Conservation (phyloP, 176 grass and related monocot genomes). For the Tillandsia fasciculata region DNA sequence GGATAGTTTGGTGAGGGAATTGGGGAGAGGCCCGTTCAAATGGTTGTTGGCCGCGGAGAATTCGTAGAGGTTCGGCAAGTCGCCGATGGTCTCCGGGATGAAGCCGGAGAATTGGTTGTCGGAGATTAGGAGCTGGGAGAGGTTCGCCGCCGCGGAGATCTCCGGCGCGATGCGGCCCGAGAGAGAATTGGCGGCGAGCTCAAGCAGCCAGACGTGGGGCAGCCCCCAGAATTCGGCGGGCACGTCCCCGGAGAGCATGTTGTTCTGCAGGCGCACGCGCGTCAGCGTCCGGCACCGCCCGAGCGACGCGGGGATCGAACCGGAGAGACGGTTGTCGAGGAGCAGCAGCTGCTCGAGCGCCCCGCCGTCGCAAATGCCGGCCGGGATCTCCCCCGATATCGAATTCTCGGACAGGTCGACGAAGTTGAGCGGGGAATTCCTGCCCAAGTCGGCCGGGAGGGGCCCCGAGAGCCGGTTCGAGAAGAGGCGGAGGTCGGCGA, state of each 20-base stretch:
- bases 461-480: conserved; percentile 44
- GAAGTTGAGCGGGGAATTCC: conserved; percentile 39
- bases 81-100: conserved; percentile 53
- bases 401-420: conserved; percentile 58
- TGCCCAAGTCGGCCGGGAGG: conserved; percentile 54
- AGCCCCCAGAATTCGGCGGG: conserved; percentile 54
- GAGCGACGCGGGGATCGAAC: conserved; percentile 44
- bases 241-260: conserved; percentile 48
- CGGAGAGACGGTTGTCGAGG: conserved; percentile 52
- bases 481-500: conserved; percentile 59
- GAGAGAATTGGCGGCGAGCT: conserved; percentile 46
- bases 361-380: conserved; percentile 38
- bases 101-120: conserved; percentile 58
- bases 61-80: conserved; percentile 24
- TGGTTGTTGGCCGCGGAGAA: conserved; percentile 46
- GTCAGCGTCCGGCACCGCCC: conserved; percentile 43
- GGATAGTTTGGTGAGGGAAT: conserved; percentile 15
- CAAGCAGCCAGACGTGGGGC: conserved; percentile 44
- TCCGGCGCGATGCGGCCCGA: conserved; percentile 47
- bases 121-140: conserved; percentile 42
- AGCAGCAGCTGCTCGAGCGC: conserved; percentile 50
- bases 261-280: conserved; percentile 53
- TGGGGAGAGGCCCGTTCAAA: conserved; percentile 45
- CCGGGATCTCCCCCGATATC: conserved; percentile 53
- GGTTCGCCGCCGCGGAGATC: conserved; percentile 46